Conservation (phyloP, 1,284 basidiomycete species). For the Papiliotrema nemorosa region DNA sequence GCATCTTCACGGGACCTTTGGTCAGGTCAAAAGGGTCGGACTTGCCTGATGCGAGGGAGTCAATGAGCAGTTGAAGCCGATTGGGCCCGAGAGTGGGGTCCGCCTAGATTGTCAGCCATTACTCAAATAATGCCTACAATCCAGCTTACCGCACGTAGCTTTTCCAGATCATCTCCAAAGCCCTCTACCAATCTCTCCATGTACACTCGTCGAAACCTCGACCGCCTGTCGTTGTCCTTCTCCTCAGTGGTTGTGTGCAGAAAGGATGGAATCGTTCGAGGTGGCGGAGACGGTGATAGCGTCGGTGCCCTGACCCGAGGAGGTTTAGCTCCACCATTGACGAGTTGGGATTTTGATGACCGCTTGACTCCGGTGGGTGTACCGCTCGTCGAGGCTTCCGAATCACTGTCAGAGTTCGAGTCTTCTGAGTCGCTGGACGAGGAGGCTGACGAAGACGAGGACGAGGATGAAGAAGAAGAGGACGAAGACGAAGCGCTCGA, state of each 20-base stretch:
- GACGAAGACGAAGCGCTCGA: neutral
- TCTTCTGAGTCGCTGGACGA: conserved; percentile 19
- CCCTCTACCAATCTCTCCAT: conserved; percentile 49
- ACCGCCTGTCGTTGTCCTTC: conserved; percentile 31
- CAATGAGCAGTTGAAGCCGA: conserved; percentile 43
- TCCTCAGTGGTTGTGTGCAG: conserved; percentile 11
- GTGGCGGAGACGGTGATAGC: conserved; percentile 35
- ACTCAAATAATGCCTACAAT: neutral
- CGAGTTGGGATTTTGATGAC: conserved; percentile 1
- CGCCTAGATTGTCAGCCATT: conserved; percentile 14
- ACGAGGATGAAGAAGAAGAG: conserved; percentile 15
- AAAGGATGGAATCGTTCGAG: conserved; percentile 26
- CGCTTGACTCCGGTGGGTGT: neutral
- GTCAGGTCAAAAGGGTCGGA: neutral
- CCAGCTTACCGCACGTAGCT: conserved; percentile 38
- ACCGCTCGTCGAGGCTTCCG: conserved; percentile 6
- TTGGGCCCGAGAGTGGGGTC: conserved; percentile 41
- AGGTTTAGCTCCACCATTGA: conserved; percentile 1
- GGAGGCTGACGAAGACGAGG: conserved; percentile 14
- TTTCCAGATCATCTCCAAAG: conserved; percentile 46
- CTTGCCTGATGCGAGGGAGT: conserved; percentile 40
- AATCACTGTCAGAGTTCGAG: conserved; percentile 21
- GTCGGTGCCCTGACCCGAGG: conserved; percentile 20
- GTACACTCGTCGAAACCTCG: conserved; percentile 43
- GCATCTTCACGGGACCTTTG: neutral